Evolutionary conservation across 2,329 filamentous ascomycete genomes (phyloP).

Genomic region (Alternaria sp.): DNA sequence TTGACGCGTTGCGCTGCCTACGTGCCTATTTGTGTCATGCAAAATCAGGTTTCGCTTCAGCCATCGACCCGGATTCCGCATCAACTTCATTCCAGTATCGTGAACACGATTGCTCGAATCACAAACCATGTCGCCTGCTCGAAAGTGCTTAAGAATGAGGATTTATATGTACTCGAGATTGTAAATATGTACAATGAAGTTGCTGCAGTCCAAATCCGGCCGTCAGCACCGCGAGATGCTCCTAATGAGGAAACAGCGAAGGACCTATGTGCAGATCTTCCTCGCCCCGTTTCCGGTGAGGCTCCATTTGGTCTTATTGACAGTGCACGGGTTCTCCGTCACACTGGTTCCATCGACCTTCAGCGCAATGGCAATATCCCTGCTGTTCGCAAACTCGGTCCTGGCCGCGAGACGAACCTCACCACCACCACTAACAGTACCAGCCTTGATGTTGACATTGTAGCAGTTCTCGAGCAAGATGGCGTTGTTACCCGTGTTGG

Average conservation of each 20-base stretch:
- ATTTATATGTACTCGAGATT: neutral
- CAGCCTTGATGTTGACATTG: conserved; percentile 58
- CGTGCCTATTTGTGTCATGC: neutral
- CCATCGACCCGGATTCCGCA: neutral
- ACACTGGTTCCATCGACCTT: conserved; percentile 60
- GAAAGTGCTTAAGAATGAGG: neutral
- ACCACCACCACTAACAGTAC: conserved; percentile 61
- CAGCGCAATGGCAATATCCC: conserved; percentile 59
- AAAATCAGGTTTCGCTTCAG: neutral
- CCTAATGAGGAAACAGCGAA: neutral
- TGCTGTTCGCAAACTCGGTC: conserved; percentile 61
- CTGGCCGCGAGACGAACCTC: conserved; percentile 62
- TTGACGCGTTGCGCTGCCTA: neutral
- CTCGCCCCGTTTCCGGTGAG: conserved; percentile 54
- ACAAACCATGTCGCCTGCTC: neutral
- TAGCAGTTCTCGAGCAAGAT: conserved; percentile 68
- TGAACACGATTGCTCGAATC: neutral
- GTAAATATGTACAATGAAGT: conserved; percentile 5
- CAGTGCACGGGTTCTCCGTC: conserved; percentile 61
- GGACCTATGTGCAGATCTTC: conserved; percentile 26
- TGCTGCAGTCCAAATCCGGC: fast-evolving
- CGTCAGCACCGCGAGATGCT: neutral
- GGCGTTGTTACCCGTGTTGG: conserved; percentile 62
- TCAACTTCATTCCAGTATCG: neutral
- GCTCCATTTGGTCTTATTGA: conserved; percentile 58